These are phyloP conservation scores for Bryoerythrophyllum caledonicum DNA, from an alignment of 225 moss, liverwort and hornwort species.

Conservation along the genomic window DNA sequence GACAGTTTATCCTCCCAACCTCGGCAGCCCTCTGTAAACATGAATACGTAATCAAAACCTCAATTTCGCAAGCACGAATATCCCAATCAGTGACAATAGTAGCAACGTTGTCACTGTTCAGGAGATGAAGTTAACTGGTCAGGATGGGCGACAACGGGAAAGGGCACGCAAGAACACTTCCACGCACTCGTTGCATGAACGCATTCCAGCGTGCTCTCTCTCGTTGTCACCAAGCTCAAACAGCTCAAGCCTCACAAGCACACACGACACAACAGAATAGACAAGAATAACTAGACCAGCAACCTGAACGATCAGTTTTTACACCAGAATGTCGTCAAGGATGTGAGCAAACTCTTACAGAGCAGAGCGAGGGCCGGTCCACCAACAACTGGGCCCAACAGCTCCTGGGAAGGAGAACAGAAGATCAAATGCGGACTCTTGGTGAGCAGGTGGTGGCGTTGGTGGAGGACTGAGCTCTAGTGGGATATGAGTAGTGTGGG, in stretches of 20 bases:
- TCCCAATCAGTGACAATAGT: background rate
- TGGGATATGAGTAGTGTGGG: constrained; percentile 19
- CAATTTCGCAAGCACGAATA: background rate
- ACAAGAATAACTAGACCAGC: background rate
- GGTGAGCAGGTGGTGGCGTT: background rate
- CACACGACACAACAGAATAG: background rate
- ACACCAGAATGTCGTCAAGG: background rate
- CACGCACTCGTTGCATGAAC: constrained; percentile 36
- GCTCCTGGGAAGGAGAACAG: background rate
- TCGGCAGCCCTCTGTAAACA: no score
- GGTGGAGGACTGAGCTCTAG: background rate
- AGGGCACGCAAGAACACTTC: constrained; percentile 71
- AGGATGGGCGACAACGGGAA: constrained; percentile 57
- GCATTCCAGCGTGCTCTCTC: constrained; percentile 82
- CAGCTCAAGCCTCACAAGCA: no score
- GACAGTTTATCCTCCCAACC: no score
- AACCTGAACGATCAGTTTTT: background rate
- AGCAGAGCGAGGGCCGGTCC: background rate
- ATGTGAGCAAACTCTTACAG: background rate
- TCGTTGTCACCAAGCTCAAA: constrained; percentile 56
- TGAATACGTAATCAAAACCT: no score
- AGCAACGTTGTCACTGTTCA: background rate
- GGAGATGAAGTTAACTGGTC: background rate
- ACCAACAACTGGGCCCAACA: constrained; percentile 25
- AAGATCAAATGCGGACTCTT: background rate